These are phyloP conservation scores for Scheffersomyces titani DNA, from an alignment of 1,139 yeast species.

Conservation along the genomic window DNA sequence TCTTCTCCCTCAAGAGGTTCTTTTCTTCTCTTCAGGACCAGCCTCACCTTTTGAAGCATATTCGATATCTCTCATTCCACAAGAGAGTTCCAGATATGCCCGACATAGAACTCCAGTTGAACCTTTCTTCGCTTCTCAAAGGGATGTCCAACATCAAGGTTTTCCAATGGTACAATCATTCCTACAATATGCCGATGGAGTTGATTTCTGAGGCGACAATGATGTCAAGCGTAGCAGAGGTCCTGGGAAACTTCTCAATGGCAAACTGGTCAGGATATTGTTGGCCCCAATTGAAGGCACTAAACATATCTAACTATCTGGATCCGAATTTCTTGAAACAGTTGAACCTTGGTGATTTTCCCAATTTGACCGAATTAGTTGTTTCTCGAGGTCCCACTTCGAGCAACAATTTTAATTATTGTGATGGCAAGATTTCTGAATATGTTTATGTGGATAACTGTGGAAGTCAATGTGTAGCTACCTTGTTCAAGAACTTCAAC, in stretches of 20 bases:
- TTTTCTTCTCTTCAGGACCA: constrained; percentile 7
- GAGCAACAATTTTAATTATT: background rate
- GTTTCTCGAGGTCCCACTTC: constrained; percentile 4
- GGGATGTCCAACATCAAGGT: constrained; percentile 8
- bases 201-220: constrained; percentile 1
- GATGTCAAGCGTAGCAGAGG: constrained; percentile 3
- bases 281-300: constrained; percentile 1
- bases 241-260: constrained; percentile 10
- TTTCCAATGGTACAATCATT: constrained; percentile 14
- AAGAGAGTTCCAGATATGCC: constrained; percentile 14
- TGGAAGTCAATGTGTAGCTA: background rate
- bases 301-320: constrained; percentile 6
- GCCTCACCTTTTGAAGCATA: constrained; percentile 4
- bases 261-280: background rate
- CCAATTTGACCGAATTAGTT: constrained; percentile 7
- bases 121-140: constrained; percentile 6
- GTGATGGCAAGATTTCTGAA: background rate
- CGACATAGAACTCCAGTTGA: constrained; percentile 7
- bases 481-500: background rate
- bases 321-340: constrained; percentile 3
- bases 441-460: background rate
- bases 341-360: constrained; percentile 5
- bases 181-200: constrained; percentile 10
- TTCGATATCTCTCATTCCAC: constrained; percentile 8
- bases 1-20: constrained; percentile 14